Base-by-base conservation (phyloP, 768 basidiomycete species). In the Auricularia heimuer region DNA sequence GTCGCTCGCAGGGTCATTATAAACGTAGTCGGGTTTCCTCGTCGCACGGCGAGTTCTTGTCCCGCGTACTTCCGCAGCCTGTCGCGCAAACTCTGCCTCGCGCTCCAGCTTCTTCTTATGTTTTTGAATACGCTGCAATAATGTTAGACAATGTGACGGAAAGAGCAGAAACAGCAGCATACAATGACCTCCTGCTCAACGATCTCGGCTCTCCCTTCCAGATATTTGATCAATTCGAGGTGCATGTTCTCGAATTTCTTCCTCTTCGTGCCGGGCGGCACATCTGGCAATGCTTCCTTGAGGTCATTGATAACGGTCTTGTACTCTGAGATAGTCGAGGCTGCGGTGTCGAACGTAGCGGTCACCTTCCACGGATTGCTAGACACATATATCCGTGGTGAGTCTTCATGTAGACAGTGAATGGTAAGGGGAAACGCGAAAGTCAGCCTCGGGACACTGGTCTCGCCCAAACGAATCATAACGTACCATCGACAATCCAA, bases 321-420 rank as follows among this genome's bases (percentile, higher is more conserved):
- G 70, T 92, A 93, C 71, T 94, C 90, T 62, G 86, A 86, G 56
- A 82, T 81, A 14, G 89, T 87, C 3, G 88, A 87, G 14, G 89
- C 83, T 63, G 88, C 75, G 11, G 86, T 80, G 69, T 86, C 81
- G 70, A 94, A 89, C 16, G 87, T 87, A 37, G 90, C 86, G 8
- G 86, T 84, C 54, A 87, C 86, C 77, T 93, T 94, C 91, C 90
- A 94, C 24, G 92, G 92, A 74, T 94, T 94, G 14, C 89, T 90
- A 39, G 92, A 93, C 45, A 83, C 77, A 71, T 91, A 94, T 63
- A 94, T 76, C 66, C 92, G 85, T 33, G 92, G 90, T 60, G 92
- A 93, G 78, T 91, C 92, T 94, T 68, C 39, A 42, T 7, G 39
- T 14, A 14, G 39, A 29, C 29, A 29, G 29, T 29, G 29, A 29